phyloP scores from a whole-genome alignment of 257 asterid genomes.

The Solanum lycopersicoides region DNA sequence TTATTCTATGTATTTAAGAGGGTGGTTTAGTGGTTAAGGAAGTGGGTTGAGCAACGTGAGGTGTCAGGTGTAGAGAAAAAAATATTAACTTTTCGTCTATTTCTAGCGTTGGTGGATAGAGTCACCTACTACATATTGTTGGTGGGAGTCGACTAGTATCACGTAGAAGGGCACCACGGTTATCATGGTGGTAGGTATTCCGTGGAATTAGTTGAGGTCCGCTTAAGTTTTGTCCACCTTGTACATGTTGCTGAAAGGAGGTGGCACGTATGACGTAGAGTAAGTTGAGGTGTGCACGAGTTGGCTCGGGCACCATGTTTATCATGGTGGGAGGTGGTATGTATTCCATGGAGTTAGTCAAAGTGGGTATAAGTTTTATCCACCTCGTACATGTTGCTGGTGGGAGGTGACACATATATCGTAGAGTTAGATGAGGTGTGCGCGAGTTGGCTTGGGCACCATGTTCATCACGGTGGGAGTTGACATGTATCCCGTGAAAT shows the following conservation, averaged over 20 bases:
- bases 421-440: background rate
- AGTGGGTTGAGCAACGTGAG: background rate
- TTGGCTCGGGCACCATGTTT: background rate
- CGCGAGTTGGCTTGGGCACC: background rate
- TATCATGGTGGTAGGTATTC: background rate
- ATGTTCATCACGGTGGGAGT: background rate
- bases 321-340: background rate
- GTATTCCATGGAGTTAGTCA: background rate
- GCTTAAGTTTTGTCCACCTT: background rate
- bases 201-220: background rate
- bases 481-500: background rate
- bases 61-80: background rate
- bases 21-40: background rate
- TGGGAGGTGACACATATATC: background rate
- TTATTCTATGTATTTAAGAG: background rate
- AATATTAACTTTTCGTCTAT: too few relatives aligned
- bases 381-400: background rate
- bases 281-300: background rate
- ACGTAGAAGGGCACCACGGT: background rate
- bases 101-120: background rate
- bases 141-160: background rate
- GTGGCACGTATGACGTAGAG: background rate
- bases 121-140: background rate
- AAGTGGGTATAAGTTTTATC: background rate
- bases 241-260: background rate